These are phyloP conservation scores for Tricholoma matsutake DNA, from an alignment of 768 basidiomycete species.

Conservation along the genomic window DNA sequence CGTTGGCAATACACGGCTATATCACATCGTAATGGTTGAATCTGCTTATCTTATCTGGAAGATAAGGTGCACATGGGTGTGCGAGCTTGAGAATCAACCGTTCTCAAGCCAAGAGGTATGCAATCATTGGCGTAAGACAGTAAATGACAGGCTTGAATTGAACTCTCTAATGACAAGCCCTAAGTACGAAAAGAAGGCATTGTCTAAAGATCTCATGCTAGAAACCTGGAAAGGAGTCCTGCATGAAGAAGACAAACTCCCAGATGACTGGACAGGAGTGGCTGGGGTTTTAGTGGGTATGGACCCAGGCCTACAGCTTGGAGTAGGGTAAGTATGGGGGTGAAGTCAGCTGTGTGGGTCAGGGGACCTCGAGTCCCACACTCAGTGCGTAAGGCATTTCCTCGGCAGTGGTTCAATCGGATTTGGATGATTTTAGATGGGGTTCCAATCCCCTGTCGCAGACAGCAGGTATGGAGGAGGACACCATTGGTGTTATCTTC, in stretches of 20 bases:
- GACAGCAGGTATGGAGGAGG: not conserved
- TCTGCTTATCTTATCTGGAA: too few species aligned
- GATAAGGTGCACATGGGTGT: too few species aligned
- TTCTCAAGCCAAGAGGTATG: too few species aligned
- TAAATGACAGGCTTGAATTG: not conserved
- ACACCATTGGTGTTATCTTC: not conserved
- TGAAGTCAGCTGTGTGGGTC: not conserved
- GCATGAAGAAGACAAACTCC: too few species aligned
- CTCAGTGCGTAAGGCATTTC: conserved; percentile 8
- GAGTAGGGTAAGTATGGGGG: not conserved
- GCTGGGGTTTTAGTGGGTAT: too few species aligned
- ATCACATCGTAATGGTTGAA: too few species aligned
- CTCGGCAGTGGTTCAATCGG: not conserved
- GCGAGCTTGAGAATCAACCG: too few species aligned
- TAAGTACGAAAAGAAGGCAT: not conserved
- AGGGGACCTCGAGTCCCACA: conserved; percentile 1
- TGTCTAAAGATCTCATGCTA: not conserved
- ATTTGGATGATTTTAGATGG: not conserved
- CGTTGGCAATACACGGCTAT: too few species aligned
- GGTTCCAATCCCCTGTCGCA: not conserved
- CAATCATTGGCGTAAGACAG: not conserved
- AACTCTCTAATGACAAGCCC: not conserved
- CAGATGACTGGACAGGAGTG: too few species aligned
- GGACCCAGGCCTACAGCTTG: too few species aligned
- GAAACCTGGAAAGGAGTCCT: too few species aligned